Percentiles rank a stretch among this genome's conserved stretches.
Evolutionary conservation across 306 rosid genomes (phyloP).

Genomic region (Medicago lupulina): DNA sequence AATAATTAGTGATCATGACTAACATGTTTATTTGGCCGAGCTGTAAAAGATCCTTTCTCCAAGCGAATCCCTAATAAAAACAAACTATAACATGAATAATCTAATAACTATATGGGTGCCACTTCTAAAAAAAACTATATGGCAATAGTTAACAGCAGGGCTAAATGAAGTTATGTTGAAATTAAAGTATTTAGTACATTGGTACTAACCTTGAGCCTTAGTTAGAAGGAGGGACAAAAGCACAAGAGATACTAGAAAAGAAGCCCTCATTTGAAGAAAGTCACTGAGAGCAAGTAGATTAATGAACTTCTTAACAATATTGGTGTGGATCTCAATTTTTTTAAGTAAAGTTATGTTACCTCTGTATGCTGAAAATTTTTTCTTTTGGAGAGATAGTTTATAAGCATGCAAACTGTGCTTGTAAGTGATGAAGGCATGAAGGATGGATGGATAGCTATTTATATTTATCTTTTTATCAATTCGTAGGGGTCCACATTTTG

Average conservation of each 20-base stretch:
- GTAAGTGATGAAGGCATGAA: conserved; percentile 33
- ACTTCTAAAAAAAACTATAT: too few relatives aligned
- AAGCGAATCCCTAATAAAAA: conserved; percentile 62
- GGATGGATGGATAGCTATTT: conserved; percentile 33
- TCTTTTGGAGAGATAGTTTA: neutral
- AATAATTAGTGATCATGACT: conserved; percentile 29
- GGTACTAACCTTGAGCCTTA: conserved; percentile 55
- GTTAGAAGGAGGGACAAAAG: conserved; percentile 55
- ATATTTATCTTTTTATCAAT: neutral
- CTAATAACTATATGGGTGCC: neutral
- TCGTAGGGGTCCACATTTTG: conserved; percentile 51
- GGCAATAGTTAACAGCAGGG: too few relatives aligned
- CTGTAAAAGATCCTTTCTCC: conserved; percentile 51
- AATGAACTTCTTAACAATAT: conserved; percentile 11
- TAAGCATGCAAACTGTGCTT: conserved; percentile 9
- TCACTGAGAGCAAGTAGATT: conserved; percentile 1
- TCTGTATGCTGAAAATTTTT: neutral
- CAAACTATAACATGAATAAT: conserved; percentile 15
- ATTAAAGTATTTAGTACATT: neutral
- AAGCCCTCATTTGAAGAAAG: conserved; percentile 54
- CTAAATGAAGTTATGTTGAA: neutral
- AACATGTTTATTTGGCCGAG: conserved; percentile 48
- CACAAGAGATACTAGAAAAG: conserved; percentile 50
- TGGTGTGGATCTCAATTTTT: neutral
- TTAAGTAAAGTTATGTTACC: neutral